Evolutionary conservation across 495 filamentous ascomycete genomes (phyloP), one percentile per base, ranked within the genome.

Genomic region (Penicillium steckii): DNA sequence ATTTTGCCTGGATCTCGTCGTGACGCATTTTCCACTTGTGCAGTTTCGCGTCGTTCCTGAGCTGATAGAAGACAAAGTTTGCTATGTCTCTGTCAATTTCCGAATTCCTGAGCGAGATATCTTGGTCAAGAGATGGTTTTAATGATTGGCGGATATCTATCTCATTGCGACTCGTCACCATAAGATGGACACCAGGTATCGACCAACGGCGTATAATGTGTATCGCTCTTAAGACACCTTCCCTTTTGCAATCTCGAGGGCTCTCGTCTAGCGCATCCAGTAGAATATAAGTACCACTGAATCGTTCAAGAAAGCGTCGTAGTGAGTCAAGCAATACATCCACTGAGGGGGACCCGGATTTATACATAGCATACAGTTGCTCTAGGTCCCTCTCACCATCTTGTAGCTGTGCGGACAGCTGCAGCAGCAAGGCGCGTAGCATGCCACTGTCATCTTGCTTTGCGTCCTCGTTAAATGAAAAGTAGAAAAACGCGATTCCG

Each of bases 401-500:
- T 24, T 9, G 8, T 15, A 63, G 54, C 47, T 72, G 69, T 19
- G n/a, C 53, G 4, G 63, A 65, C 23, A 75, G 52, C 40, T 76
- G 71, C 19, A 70, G 46, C n/a, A 72, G 23, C 23, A 73, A 41
- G 8, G 72, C 48, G 21, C 70, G 67, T 41, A 76, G 17, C 70
- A 74, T 72, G 8, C 56, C 59, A 6, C 35, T 45, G 8, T 13
- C 44, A 22, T 63, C 48, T 43, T 66, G 63, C 35, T 73, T 74
- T 2, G 48, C 29, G 3, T 61, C 32, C 15, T 76, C 70, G 29
- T 35, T 66, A 37, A 76, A 74, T 2, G 66, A 60, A 48, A 74
- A 76, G 55, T 68, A 76, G 54, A 72, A 76, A 53, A 68, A 74
- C 3, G 61, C 65, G 22, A 74, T 54, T n/a, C 66, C 69, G 15